These are phyloP conservation scores for Grosmannia serpens DNA, from an alignment of 2,329 filamentous ascomycete species.

Conservation along the genomic window DNA sequence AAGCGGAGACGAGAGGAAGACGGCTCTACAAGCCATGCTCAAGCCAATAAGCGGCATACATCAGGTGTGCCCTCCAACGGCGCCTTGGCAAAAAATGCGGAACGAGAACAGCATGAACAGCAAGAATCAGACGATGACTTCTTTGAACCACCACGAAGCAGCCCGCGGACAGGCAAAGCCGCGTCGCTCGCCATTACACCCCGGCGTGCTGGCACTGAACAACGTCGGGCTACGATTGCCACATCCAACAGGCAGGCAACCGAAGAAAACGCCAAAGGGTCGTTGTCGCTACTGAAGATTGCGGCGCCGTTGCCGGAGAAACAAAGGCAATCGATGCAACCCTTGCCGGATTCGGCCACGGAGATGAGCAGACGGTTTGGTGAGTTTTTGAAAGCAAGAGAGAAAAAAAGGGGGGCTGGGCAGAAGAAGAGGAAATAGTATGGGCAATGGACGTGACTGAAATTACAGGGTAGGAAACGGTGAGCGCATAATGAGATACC, in stretches of 20 bases:
- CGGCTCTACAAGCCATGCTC: background rate
- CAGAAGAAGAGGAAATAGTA: background rate
- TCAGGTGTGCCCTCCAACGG: background rate
- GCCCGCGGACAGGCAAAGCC: background rate
- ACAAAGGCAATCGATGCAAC: background rate
- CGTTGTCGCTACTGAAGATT: background rate
- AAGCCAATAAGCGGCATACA: background rate
- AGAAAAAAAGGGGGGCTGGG: background rate
- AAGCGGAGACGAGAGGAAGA: background rate
- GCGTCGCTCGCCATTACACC: background rate
- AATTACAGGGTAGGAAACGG: background rate
- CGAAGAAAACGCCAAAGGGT: background rate
- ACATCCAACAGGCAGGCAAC: background rate
- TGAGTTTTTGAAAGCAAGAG: background rate
- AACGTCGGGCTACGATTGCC: constrained; percentile 2
- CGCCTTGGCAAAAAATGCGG: too few species aligned
- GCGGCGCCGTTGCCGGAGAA: background rate
- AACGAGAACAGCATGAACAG: background rate
- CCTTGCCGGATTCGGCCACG: background rate
- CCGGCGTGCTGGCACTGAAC: background rate
- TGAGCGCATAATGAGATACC: background rate
- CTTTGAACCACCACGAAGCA: constrained; percentile 1
- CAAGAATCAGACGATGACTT: constrained; percentile 1
- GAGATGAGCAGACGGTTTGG: background rate
- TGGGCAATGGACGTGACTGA: background rate